Base-by-base conservation (phyloP, 139 green algal species). In the Nannochloris sp. region DNA sequence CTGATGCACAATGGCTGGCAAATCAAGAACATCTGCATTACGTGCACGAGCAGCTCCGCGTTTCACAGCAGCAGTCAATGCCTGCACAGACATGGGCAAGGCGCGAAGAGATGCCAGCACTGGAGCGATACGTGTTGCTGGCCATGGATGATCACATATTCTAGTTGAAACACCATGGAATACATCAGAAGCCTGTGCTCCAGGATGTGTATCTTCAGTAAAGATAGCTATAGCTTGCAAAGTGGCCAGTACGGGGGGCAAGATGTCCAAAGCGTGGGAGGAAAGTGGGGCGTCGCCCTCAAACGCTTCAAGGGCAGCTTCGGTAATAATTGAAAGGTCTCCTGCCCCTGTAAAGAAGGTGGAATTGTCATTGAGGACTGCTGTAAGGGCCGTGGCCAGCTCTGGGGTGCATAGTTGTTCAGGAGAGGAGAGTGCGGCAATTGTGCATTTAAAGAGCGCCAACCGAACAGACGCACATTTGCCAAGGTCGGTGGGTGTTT, bases 1-100 rank as follows among this genome's bases (percentile, higher is more conserved):
- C 68, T 75, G 68, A 42, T 64, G 48, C n/a, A 56, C 60, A 1
- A 75, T 23, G 15, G 68, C 68, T 3, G 58, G 68, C 27, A 75
- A 37, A 55, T 75, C 68, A 19, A 62, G 36, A 15, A 42, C 25
- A 19, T 70, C 51, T 30, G 66, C 66, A 23, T 31, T 29, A n/a
- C 35, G 46, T 2, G 66, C 56, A 3, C 54, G 56, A 10, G 14
- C 10, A 3, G 6, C 32, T 2, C 53, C 65, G 9, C 32, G 14
- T 2, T 12, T 4, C 23, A 73, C 56, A 19, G 46, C 66, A 12
- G 24, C 23, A 10, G 27, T n/a, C 42, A 73, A 8, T 29, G 12
- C 23, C 2, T 73, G 48, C 12, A 23, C 65, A 61, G 45, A 65
- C 65, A 73, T 39, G 10, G 56, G 66, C 39, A 67, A 65, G 23